Conservation (phyloP, 306 rosid species). For the Trichosanthes cucumerina region DNA sequence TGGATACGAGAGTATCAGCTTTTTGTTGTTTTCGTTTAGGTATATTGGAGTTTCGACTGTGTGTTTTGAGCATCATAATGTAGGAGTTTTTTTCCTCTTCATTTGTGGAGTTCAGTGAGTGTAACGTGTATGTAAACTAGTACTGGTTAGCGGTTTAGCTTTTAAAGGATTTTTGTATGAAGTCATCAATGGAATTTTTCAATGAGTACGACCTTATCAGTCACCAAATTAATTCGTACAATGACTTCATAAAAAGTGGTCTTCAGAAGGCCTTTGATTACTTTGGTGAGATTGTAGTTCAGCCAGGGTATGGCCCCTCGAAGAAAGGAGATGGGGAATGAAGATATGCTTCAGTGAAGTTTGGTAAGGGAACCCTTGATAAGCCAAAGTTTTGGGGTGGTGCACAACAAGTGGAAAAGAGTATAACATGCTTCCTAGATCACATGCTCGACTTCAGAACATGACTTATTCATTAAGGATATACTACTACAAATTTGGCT, state of each 20-base stretch:
- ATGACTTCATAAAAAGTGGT: constrained; percentile 40
- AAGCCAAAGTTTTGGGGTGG: constrained; percentile 74
- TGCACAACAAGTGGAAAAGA: constrained; percentile 39
- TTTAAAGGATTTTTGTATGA: constrained; percentile 33
- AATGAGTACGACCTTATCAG: constrained; percentile 60
- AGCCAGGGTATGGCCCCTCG: constrained; percentile 78
- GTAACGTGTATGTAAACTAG: not conserved
- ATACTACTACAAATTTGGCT: too few relatives aligned
- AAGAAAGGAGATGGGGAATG: constrained; percentile 66
- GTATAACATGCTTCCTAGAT: constrained; percentile 64
- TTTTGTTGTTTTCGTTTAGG: not conserved
- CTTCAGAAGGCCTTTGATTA: constrained; percentile 48
- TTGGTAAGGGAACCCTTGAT: constrained; percentile 61
- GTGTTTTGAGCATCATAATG: not conserved
- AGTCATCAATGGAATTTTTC: constrained; percentile 48
- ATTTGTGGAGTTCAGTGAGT: not conserved
- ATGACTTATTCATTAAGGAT: constrained; percentile 80
- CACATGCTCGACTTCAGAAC: constrained; percentile 88
- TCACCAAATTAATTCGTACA: constrained; percentile 81
- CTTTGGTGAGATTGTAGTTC: constrained; percentile 55
- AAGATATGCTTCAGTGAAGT: constrained; percentile 58
- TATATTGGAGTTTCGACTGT: not conserved
- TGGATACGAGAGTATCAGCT: not conserved
- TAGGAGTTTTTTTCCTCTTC: not conserved
- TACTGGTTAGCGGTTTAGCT: not conserved